A percentile compares a stretch with the other conserved stretches of the same genome.
phyloP scores from a whole-genome alignment of 2,329 filamentous ascomycete genomes.

The Chrysoporthe puriensis region DNA sequence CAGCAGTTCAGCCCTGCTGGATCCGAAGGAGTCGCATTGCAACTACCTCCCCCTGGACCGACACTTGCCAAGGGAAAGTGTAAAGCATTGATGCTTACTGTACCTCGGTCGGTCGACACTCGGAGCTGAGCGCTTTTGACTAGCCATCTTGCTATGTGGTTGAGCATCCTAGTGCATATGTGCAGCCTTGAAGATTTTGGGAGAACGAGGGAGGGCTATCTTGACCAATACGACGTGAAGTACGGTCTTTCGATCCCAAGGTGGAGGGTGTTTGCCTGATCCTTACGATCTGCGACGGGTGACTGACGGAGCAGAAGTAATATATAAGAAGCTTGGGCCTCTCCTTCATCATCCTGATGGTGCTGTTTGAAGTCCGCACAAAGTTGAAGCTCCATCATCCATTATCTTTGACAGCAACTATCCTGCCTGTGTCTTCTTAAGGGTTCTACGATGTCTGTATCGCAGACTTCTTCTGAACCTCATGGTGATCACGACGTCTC shows the following conservation, averaged over 20 bases:
- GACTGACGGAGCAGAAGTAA: neutral
- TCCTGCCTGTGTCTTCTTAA: neutral
- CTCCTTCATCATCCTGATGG: neutral
- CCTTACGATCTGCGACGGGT: neutral
- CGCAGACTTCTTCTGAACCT: neutral
- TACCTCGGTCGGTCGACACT: neutral
- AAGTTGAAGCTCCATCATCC: neutral
- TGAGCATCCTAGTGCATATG: neutral
- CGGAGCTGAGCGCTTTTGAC: neutral
- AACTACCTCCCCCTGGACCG: no score
- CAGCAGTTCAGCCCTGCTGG: slow-evolving; percentile 7
- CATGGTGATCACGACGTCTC: neutral
- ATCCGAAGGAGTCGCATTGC: no score
- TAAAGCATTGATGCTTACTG: neutral
- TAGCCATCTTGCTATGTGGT: neutral
- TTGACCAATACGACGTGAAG: neutral
- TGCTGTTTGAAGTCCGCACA: neutral
- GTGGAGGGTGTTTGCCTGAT: neutral
- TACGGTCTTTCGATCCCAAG: neutral
- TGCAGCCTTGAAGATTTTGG: neutral
- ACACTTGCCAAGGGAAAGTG: neutral
- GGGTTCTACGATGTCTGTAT: slow-evolving; percentile 3
- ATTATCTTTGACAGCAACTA: neutral
- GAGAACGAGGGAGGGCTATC: neutral
- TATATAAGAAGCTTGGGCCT: neutral